Conservation (phyloP, 179 eudicot genomes). For the Actinidia polygama region DNA sequence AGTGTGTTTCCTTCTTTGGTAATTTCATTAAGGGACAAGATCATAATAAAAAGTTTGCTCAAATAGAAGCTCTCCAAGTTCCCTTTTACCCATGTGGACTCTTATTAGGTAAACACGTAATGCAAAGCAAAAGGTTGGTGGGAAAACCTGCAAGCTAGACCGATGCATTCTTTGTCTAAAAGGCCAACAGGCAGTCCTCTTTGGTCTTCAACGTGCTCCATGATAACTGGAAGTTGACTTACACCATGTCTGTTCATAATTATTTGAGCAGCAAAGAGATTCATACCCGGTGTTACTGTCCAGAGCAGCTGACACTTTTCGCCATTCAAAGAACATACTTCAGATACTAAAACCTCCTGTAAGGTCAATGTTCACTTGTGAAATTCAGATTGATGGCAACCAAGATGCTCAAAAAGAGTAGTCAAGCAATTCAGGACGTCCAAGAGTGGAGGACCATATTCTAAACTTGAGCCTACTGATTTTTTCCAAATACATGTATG, state of each 20-base stretch:
- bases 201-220: constrained; percentile 42
- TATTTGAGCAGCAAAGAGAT: constrained; percentile 59
- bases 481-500: neutral
- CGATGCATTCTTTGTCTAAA: constrained; percentile 81
- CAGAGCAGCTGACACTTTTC: constrained; percentile 39
- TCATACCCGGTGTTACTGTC: constrained; percentile 72
- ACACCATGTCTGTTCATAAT: constrained; percentile 61
- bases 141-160: constrained; percentile 75
- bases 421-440: neutral
- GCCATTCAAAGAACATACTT: constrained; percentile 43
- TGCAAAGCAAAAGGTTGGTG: constrained; percentile 6
- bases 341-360: constrained; percentile 73
- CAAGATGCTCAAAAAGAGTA: constrained; percentile 1
- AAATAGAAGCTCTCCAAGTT: neutral
- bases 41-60: no score
- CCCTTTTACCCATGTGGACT: neutral
- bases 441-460: neutral
- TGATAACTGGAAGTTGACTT: constrained; percentile 75
- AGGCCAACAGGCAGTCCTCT: constrained; percentile 71
- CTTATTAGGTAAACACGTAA: neutral
- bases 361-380: constrained; percentile 11
- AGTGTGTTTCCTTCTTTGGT: no score
- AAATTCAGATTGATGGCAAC: neutral
- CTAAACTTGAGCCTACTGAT: constrained; percentile 1
- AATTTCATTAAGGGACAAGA: no score